A percentile compares a stretch with the other conserved stretches of the same genome.
These are phyloP conservation scores for Flaveria bidentis DNA, from an alignment of 129 eudicot genomes.

Conservation along the genomic window DNA sequence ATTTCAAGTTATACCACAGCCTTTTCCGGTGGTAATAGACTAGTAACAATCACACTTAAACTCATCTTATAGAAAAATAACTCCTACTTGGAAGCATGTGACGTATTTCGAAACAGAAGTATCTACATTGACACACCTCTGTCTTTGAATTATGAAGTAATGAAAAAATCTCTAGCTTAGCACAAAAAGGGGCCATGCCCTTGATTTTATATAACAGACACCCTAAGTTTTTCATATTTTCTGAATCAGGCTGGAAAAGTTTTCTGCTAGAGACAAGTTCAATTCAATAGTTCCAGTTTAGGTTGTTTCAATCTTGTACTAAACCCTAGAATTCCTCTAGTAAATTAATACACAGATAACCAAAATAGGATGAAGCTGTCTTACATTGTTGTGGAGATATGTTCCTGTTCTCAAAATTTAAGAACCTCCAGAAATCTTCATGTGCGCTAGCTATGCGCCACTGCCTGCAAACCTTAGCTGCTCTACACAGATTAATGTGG, in stretches of 20 bases:
- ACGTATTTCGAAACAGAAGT: background rate
- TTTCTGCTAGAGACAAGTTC: constrained; percentile 1
- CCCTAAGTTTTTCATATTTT: background rate
- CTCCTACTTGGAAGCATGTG: background rate
- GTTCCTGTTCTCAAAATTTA: constrained; percentile 69
- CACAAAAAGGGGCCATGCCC: background rate
- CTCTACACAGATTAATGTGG: constrained; percentile 77
- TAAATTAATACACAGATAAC: background rate
- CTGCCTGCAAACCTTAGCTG: constrained; percentile 90
- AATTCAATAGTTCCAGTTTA: background rate
- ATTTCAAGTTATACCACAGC: background rate
- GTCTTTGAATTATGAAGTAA: background rate
- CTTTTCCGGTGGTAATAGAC: constrained; percentile 7
- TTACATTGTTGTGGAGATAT: constrained; percentile 80
- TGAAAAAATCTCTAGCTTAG: background rate
- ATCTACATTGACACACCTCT: background rate
- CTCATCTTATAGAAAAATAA: background rate
- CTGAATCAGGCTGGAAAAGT: background rate
- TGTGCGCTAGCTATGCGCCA: constrained; percentile 94
- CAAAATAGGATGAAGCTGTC: constrained; percentile 20
- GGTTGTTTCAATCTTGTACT: constrained; percentile 7
- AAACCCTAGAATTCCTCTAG: constrained; percentile 1
- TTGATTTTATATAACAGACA: constrained; percentile 1
- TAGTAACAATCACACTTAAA: background rate
- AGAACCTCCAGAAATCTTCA: constrained; percentile 91